Evolutionary conservation across 2,329 filamentous ascomycete genomes (phyloP).

Genomic region (Botryotinia convoluta): DNA sequence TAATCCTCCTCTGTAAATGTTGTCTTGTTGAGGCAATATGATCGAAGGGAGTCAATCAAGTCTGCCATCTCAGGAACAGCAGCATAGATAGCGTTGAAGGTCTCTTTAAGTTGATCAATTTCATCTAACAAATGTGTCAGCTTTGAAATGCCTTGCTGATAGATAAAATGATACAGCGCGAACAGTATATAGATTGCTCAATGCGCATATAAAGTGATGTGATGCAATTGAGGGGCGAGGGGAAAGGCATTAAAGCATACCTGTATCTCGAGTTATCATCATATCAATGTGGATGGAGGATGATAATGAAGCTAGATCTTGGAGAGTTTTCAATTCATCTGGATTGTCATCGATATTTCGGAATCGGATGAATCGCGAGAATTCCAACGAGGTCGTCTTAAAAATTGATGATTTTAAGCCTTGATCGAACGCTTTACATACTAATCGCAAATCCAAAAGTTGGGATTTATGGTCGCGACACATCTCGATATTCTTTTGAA

Average conservation of each 20-base stretch:
- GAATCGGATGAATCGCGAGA: conserved; percentile 43
- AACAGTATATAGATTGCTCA: background rate
- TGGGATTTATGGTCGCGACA: conserved; percentile 45
- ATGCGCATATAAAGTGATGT: background rate
- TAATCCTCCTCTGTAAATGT: conserved; percentile 53
- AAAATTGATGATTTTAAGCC: conserved; percentile 47
- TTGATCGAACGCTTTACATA: conserved; percentile 50
- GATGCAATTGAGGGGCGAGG: background rate
- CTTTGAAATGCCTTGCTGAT: background rate
- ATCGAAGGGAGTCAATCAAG: conserved; percentile 46
- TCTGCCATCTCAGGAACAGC: conserved; percentile 45
- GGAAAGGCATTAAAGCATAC: conserved; percentile 35
- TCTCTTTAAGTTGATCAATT: conserved; percentile 47
- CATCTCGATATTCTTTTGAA: conserved; percentile 44
- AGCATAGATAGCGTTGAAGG: conserved; percentile 44
- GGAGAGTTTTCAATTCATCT: conserved; percentile 42
- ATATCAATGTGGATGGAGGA: conserved; percentile 51
- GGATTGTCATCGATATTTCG: background rate
- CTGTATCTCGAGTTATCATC: conserved; percentile 52
- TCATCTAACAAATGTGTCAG: conserved; percentile 43
- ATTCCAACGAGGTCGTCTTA: conserved; percentile 50
- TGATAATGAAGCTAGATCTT: conserved; percentile 48
- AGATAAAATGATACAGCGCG: background rate
- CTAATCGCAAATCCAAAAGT: conserved; percentile 47
- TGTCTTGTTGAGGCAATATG: conserved; percentile 48